Evolutionary conservation across 164 flowering plant species (phyloP).

Genomic region (Kalanchoe fedtschenkoi): DNA sequence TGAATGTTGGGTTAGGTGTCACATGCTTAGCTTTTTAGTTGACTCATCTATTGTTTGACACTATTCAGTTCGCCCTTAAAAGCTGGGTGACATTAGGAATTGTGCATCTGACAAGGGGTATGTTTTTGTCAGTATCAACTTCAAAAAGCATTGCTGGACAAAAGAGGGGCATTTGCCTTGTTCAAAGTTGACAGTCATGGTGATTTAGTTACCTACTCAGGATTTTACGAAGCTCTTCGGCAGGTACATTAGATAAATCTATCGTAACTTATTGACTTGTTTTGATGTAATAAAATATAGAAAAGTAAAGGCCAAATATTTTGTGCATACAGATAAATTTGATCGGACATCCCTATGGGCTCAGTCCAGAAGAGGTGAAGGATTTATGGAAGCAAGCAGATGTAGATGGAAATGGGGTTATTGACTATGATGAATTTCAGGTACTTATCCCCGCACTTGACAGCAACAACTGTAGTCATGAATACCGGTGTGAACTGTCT

Average conservation of each 20-base stretch:
- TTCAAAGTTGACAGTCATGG: conserved; percentile 55
- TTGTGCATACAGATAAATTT: conserved; percentile 51
- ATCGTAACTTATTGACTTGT: background rate
- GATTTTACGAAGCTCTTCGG: conserved; percentile 73
- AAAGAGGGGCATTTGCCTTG: conserved; percentile 69
- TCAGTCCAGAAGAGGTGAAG: conserved; percentile 47
- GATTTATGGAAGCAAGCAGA: conserved; percentile 85
- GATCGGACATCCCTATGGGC: conserved; percentile 62
- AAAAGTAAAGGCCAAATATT: background rate
- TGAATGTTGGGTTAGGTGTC: too few relatives aligned
- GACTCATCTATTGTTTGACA: background rate
- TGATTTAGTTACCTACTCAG: conserved; percentile 60
- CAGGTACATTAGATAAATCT: conserved; percentile 35
- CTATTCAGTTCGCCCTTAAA: background rate
- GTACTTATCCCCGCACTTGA: conserved; percentile 21
- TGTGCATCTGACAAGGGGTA: conserved; percentile 11
- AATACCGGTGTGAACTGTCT: background rate
- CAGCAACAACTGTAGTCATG: background rate
- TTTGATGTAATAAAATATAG: background rate
- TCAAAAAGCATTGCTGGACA: conserved; percentile 53
- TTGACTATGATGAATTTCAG: conserved; percentile 77
- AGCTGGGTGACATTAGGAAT: background rate
- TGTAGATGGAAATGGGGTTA: conserved; percentile 58
- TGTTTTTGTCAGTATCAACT: conserved; percentile 53
- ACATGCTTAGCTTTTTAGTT: background rate